Percentiles rank a stretch among this genome's conserved stretches.
These are phyloP conservation scores for Globisporangium paroecandrum DNA, from an alignment of 352 stramenopile species.

Conservation along the genomic window DNA sequence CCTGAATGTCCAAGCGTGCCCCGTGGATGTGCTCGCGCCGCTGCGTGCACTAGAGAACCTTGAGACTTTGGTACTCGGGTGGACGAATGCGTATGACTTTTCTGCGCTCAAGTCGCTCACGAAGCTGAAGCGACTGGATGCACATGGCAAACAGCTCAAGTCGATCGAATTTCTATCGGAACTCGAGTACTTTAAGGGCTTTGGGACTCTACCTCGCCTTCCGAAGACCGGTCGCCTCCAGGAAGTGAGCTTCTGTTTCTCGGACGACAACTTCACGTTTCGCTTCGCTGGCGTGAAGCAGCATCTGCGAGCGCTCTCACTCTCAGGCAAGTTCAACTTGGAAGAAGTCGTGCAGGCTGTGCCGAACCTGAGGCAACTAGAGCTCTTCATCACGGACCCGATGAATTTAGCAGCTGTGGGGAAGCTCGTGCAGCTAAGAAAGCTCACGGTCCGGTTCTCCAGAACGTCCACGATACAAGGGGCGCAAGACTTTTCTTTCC, in stretches of 20 bases:
- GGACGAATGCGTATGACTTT: neutral
- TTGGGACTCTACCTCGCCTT: neutral
- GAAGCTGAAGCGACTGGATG: conserved; percentile 2
- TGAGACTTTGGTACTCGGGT: conserved; percentile 4
- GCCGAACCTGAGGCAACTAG: conserved; percentile 1
- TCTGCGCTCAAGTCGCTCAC: neutral
- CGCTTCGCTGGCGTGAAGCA: neutral
- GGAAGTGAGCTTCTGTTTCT: conserved; percentile 7
- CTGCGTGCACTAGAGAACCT: neutral
- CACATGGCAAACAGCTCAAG: conserved; percentile 5
- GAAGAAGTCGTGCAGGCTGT: neutral
- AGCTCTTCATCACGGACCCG: conserved; percentile 2
- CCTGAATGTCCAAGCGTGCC: conserved; percentile 4
- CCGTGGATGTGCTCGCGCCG: neutral
- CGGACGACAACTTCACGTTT: conserved; percentile 5
- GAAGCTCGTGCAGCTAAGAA: conserved; percentile 3
- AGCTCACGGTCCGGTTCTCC: neutral
- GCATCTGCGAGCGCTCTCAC: neutral
- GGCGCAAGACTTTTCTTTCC: neutral
- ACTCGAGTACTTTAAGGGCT: conserved; percentile 8
- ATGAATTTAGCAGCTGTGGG: neutral
- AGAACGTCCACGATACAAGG: no score
- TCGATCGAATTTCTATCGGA: conserved; percentile 4
- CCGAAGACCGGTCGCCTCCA: neutral
- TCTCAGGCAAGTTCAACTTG: conserved; percentile 3